Percentiles rank a stretch among this genome's conserved stretches.
Evolutionary conservation across 2,329 filamentous ascomycete species (phyloP).

Genomic region (Ambrosiella beaveri): DNA sequence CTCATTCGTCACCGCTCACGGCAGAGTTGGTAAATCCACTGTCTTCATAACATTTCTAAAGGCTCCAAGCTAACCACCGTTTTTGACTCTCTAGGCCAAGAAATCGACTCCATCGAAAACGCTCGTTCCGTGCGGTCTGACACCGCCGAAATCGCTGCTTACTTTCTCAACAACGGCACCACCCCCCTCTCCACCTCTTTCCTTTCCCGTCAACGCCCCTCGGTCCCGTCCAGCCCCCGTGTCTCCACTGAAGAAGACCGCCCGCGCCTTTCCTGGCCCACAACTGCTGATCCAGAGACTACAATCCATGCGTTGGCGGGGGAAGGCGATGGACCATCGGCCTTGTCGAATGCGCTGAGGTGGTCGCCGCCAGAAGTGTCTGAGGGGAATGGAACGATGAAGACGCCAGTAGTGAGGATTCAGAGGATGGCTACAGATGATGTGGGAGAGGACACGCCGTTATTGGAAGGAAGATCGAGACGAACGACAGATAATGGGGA

Average conservation of each 20-base stretch:
- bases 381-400: slow-evolving; percentile 14
- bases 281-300: slow-evolving; percentile 1
- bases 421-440: slow-evolving; percentile 18
- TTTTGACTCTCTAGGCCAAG: slow-evolving; percentile 6
- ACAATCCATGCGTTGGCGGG: slow-evolving; percentile 11
- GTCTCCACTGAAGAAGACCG: slow-evolving; percentile 16
- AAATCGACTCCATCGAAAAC: slow-evolving; percentile 55
- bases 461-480: slow-evolving; percentile 17
- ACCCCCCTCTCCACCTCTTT: slow-evolving; percentile 18
- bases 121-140: slow-evolving; percentile 68
- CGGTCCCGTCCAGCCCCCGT: slow-evolving; percentile 20
- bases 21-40: slow-evolving; percentile 33
- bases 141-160: slow-evolving; percentile 71
- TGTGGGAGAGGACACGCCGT: slow-evolving; percentile 13
- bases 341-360: slow-evolving; percentile 33
- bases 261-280: slow-evolving; percentile 2
- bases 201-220: slow-evolving; percentile 17
- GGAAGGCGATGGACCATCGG: slow-evolving; percentile 24
- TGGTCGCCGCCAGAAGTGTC: slow-evolving; percentile 27
- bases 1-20: slow-evolving; percentile 50
- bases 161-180: slow-evolving; percentile 52
- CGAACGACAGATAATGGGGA: slow-evolving; percentile 1
- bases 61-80: background rate
- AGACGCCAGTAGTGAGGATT: slow-evolving; percentile 9
- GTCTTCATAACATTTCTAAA: background rate